Evolutionary conservation across 2,329 filamentous ascomycete species (phyloP).

Genomic region (Neofusicoccum ribis): DNA sequence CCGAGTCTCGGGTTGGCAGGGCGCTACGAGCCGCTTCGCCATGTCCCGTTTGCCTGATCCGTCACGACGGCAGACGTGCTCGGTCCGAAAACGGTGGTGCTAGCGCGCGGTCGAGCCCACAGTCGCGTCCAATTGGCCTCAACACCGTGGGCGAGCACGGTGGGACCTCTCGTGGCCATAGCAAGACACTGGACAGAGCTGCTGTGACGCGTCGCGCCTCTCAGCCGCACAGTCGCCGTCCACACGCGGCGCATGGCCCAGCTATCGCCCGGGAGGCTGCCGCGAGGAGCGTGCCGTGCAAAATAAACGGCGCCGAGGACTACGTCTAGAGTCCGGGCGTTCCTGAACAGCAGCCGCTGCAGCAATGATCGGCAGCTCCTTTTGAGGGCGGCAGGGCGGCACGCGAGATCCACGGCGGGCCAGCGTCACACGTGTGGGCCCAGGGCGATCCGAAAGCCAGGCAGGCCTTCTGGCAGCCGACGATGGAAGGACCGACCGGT

Average conservation of each 20-base stretch:
- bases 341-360: too few relatives aligned
- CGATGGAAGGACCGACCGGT: neutral
- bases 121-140: neutral
- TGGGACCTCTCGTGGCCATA: neutral
- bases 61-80: neutral
- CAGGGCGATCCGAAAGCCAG: neutral
- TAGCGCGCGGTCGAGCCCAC: neutral
- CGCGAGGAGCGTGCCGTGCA: neutral
- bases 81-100: slow-evolving; percentile 3
- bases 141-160: neutral
- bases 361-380: neutral
- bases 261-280: too few relatives aligned
- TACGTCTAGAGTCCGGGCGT: too few relatives aligned
- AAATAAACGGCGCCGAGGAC: too few relatives aligned
- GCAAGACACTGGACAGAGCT: neutral
- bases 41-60: neutral
- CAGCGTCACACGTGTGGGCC: slow-evolving; percentile 10
- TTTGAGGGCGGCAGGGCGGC: neutral
- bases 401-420: neutral
- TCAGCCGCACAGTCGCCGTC: neutral
- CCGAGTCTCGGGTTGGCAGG: neutral
- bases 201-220: neutral
- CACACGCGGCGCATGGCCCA: too few relatives aligned
- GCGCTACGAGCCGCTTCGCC: neutral
- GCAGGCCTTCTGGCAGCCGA: neutral